Percentiles rank a stretch among this genome's conserved stretches.
phyloP scores from a whole-genome alignment of 768 basidiomycete genomes.

The Boletus bicolor region DNA sequence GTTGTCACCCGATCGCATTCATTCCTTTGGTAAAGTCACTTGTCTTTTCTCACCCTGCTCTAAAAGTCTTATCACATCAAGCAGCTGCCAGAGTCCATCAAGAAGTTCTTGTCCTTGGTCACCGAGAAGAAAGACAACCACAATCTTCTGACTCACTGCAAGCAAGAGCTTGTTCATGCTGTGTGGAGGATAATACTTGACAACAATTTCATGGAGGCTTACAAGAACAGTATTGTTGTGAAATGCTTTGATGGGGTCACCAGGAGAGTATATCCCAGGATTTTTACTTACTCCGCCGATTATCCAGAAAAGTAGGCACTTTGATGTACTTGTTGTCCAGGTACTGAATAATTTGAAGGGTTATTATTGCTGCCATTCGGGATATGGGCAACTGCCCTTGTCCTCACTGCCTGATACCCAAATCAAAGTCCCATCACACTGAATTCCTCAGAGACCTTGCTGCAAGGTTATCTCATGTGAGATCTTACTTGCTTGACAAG shows the following conservation, averaged over 20 bases:
- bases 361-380: too few relatives aligned
- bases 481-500: background rate
- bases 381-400: background rate
- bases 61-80: background rate
- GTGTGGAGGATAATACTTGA: slow-evolving; percentile 1
- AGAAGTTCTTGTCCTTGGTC: background rate
- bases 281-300: slow-evolving; percentile 4
- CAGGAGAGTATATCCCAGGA: too few relatives aligned
- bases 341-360: background rate
- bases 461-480: background rate
- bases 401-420: background rate
- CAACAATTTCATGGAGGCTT: background rate
- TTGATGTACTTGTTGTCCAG: background rate
- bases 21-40: slow-evolving; percentile 11
- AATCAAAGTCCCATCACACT: background rate
- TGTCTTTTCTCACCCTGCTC: background rate
- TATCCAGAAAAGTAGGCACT: slow-evolving; percentile 2
- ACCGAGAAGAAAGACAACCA: background rate
- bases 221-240: background rate
- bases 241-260: background rate
- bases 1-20: background rate
- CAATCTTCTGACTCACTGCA: too few relatives aligned
- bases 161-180: background rate
- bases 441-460: background rate
- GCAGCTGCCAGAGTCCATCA: slow-evolving; percentile 3